Evolutionary conservation across 192 early-diverging fungal species (phyloP).

Genomic region (Borealophlyctis nickersoniae): DNA sequence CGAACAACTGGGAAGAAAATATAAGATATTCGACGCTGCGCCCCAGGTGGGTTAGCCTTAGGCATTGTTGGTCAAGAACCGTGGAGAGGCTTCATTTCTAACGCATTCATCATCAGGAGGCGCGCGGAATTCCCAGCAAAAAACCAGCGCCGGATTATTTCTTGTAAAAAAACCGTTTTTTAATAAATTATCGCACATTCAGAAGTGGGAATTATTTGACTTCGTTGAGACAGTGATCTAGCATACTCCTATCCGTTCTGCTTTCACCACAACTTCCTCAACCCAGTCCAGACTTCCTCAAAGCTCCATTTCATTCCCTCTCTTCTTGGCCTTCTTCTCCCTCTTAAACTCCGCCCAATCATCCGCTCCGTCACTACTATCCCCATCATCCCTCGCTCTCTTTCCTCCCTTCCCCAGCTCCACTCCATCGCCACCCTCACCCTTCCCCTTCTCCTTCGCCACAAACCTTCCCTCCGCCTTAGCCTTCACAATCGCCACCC

Average conservation of each 20-base stretch:
- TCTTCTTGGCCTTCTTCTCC: too few relatives aligned
- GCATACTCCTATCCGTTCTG: too few relatives aligned
- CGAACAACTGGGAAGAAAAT: constrained; percentile 81
- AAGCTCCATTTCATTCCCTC: too few relatives aligned
- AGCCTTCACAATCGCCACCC: constrained; percentile 40
- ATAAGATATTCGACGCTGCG: constrained; percentile 92
- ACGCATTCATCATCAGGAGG: constrained; percentile 53
- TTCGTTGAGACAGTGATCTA: too few relatives aligned
- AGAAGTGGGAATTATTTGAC: too few relatives aligned
- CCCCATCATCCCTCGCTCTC: background rate
- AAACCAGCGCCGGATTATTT: constrained; percentile 94
- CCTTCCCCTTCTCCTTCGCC: constrained; percentile 8
- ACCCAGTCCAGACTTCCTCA: too few relatives aligned
- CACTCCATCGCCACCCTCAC: constrained; percentile 23
- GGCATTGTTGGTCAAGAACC: too few relatives aligned
- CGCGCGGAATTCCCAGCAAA: constrained; percentile 73
- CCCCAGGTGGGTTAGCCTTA: constrained; percentile 61
- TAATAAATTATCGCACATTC: too few relatives aligned
- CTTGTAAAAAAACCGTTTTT: constrained; percentile 55
- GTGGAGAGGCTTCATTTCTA: too few relatives aligned
- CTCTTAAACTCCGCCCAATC: too few relatives aligned
- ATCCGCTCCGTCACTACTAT: too few relatives aligned
- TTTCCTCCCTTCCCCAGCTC: constrained; percentile 26
- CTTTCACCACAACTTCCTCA: too few relatives aligned
- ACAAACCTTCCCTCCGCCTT: constrained; percentile 22